These are phyloP conservation scores for Letharia columbiana DNA, from an alignment of 495 filamentous ascomycete genomes.

Conservation along the genomic window DNA sequence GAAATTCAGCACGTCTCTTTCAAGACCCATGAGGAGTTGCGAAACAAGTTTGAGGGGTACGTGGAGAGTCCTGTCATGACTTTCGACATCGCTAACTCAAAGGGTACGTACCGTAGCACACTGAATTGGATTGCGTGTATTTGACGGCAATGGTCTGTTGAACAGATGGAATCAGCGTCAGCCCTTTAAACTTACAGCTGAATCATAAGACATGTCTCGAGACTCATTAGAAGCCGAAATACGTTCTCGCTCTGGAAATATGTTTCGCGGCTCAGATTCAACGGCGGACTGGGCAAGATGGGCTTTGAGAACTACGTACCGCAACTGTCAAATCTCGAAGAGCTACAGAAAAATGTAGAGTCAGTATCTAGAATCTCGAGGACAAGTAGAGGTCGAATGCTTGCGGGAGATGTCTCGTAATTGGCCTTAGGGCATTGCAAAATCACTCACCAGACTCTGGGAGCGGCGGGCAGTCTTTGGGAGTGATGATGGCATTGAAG, in stretches of 20 bases:
- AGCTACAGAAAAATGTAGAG: constrained; percentile 33
- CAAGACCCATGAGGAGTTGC: neutral
- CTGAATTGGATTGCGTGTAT: constrained; percentile 97
- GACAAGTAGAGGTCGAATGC: neutral
- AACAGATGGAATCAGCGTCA: neutral
- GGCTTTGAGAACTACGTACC: neutral
- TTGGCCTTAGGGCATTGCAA: neutral
- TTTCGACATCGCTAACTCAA: neutral
- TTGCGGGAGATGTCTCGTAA: neutral
- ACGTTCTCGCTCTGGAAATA: neutral
- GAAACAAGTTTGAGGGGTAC: neutral
- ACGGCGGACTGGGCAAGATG: neutral
- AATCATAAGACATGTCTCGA: no score
- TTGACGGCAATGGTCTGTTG: constrained; percentile 76
- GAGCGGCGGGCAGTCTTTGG: constrained; percentile 62
- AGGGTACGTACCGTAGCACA: constrained; percentile 56
- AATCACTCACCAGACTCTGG: constrained; percentile 45
- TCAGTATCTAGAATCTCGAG: neutral
- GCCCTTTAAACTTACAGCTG: neutral
- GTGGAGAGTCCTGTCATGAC: neutral
- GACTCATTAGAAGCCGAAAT: no score
- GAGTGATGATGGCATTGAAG: constrained; percentile 75
- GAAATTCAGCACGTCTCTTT: neutral
- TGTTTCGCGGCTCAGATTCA: neutral
- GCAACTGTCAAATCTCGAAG: constrained; percentile 87